Conservation (phyloP, 2,329 filamentous ascomycete species). For the Exophiala dermatitidis region DNA sequence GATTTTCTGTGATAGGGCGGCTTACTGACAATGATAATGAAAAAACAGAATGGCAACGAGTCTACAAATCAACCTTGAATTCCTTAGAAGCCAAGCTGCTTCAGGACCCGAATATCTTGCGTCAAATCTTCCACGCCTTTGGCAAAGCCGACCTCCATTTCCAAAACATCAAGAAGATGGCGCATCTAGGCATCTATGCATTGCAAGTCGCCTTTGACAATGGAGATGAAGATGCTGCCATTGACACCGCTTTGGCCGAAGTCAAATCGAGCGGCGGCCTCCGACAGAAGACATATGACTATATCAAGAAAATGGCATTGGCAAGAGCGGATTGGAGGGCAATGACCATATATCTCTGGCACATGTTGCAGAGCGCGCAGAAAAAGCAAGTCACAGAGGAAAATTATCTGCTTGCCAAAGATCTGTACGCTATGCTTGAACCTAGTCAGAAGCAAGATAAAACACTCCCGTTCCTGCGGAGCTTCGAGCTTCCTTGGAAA, state of each 20-base stretch:
- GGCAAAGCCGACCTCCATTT: constrained; percentile 10
- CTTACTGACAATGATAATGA: neutral
- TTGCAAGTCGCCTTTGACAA: constrained; percentile 10
- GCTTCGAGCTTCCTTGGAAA: constrained; percentile 11
- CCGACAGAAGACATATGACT: neutral
- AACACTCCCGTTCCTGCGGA: neutral
- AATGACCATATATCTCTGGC: constrained; percentile 12
- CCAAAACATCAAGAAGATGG: constrained; percentile 7
- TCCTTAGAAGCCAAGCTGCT: constrained; percentile 2
- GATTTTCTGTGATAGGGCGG: too few species aligned
- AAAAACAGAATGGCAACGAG: constrained; percentile 4
- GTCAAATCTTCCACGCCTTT: constrained; percentile 11
- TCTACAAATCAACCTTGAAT: constrained; percentile 7
- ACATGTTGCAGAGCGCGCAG: constrained; percentile 2
- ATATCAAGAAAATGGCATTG: constrained; percentile 6
- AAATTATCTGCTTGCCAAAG: constrained; percentile 12
- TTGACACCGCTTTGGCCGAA: constrained; percentile 14
- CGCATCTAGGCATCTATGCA: constrained; percentile 3
- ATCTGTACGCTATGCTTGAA: constrained; percentile 12
- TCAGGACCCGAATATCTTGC: constrained; percentile 9
- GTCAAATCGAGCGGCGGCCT: neutral
- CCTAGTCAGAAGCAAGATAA: constrained; percentile 4
- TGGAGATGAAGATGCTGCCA: constrained; percentile 13
- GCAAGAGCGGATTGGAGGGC: constrained; percentile 12
- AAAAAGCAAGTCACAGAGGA: constrained; percentile 6